A percentile compares a stretch with the other conserved stretches of the same genome.
These are phyloP conservation scores for Spongiforma sp. DNA, from an alignment of 1,284 basidiomycete genomes.

Conservation along the genomic window DNA sequence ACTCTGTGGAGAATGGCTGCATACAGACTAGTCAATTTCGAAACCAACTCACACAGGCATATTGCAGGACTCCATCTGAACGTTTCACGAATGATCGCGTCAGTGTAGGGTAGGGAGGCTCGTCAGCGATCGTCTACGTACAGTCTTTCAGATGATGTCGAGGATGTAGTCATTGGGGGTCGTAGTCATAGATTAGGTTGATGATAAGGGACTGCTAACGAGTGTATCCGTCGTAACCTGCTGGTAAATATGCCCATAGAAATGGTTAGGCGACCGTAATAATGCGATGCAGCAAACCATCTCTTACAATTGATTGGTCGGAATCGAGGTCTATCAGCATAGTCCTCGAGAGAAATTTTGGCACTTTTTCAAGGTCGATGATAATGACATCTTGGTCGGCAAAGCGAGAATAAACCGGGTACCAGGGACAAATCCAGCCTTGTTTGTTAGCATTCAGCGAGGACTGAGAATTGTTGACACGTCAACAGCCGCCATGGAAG, in stretches of 20 bases:
- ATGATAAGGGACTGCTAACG: slow-evolving; percentile 15
- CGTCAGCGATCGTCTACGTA: slow-evolving; percentile 34
- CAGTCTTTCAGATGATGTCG: slow-evolving; percentile 17
- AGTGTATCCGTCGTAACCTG: neutral
- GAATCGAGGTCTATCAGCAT: slow-evolving; percentile 42
- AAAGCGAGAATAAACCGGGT: slow-evolving; percentile 33
- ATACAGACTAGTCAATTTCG: neutral
- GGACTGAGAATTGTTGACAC: neutral
- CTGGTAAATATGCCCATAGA: slow-evolving; percentile 31
- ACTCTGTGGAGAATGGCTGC: slow-evolving; percentile 20
- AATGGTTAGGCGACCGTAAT: slow-evolving; percentile 32
- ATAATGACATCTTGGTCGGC: slow-evolving; percentile 16
- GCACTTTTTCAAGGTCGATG: slow-evolving; percentile 42
- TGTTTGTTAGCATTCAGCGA: no score
- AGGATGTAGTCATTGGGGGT: slow-evolving; percentile 24
- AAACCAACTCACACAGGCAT: slow-evolving; percentile 15
- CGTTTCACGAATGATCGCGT: slow-evolving; percentile 36
- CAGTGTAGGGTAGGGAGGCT: slow-evolving; percentile 35
- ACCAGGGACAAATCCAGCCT: no score
- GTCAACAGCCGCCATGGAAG: neutral
- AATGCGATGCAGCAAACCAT: slow-evolving; percentile 13
- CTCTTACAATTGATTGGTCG: slow-evolving; percentile 19
- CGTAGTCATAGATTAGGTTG: slow-evolving; percentile 24
- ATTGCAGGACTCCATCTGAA: slow-evolving; percentile 32
- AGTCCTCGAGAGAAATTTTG: slow-evolving; percentile 45